phyloP scores from a whole-genome alignment of 345 rosid species.

The Sisymbrium irio region DNA sequence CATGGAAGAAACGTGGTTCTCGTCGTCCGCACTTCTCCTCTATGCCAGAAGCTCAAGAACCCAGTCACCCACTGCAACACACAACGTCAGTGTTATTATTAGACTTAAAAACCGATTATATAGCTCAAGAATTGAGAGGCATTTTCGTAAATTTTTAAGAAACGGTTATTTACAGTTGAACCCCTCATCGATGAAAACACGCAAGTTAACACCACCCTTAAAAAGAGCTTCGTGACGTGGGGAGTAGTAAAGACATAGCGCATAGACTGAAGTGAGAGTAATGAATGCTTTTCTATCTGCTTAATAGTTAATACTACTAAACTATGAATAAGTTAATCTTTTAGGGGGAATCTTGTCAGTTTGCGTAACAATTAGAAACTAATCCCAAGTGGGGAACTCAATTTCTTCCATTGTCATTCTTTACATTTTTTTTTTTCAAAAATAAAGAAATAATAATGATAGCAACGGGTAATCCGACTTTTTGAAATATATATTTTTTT shows the following conservation, averaged over 20 bases:
- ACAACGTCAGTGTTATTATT: neutral
- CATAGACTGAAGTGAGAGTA: neutral
- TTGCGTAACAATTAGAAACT: slow-evolving; percentile 14
- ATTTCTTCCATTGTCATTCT: neutral
- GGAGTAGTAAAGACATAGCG: neutral
- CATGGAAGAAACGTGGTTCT: slow-evolving; percentile 74
- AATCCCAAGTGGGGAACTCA: slow-evolving; percentile 19
- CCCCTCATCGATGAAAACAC: neutral
- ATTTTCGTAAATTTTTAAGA: neutral
- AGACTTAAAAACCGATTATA: neutral
- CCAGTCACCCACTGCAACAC: slow-evolving; percentile 82
- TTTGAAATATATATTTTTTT: neutral
- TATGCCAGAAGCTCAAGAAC: slow-evolving; percentile 83
- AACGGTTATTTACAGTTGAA: neutral
- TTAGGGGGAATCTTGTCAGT: slow-evolving; percentile 26
- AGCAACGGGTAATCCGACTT: slow-evolving; percentile 13
- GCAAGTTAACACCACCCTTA: neutral
- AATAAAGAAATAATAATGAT: neutral
- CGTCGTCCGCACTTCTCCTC: slow-evolving; percentile 57
- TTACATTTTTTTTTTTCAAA: slow-evolving; percentile 12
- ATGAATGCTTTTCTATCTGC: neutral
- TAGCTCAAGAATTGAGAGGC: neutral
- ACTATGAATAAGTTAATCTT: neutral
- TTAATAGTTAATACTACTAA: neutral
- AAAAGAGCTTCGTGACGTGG: neutral